Evolutionary conservation across 371 early-diverging fungal species (phyloP), one percentile per base, ranked within the genome.

Genomic region (Agmasoma carcini): DNA sequence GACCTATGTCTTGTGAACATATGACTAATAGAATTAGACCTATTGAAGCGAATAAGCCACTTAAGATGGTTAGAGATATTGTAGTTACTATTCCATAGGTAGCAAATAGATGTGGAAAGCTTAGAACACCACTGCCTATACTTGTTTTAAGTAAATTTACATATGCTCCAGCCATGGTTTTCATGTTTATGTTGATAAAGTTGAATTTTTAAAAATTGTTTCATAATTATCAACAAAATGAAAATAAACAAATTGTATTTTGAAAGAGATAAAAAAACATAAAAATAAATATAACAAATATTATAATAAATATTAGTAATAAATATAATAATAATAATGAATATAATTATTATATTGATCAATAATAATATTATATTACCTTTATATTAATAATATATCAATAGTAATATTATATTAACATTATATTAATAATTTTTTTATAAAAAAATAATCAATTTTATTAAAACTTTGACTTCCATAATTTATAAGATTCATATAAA

Each of bases 61-160:
- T 61, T 1, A 70, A 9, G 17, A 64, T 15, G 5, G 66, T 63
- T 31, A 73, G 43, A 12, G 55, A 23, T 27, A 63, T 31, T 11
- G 68, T 51, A 11, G 44, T 29, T 7, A 58, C 5, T 14, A 60
- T 50, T 19, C 74, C 74, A 40, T 73, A 73, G 0, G 64, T 63
- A n/a, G 31, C 58, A 52, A 70, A 73, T 11, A 73, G 45, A 36
- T 44, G 54, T 2, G 74, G 74, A 47, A 70, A 68, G 1, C 47
- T 69, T 12, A 73, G 39, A n/a, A 70, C 68, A n/a, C 74, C 74
- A 40, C 74, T 70, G 12, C 74, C 74, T 20, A 73, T 60, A 6
- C 46, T 49, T 43, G 74, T 73, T 55, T 73, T 73, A 15, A 73
- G 58, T 0, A 73, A 31, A 38, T 69, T 73, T 0, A 73, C 53